These are phyloP conservation scores for Cryptococcus sp. DNA, from an alignment of 1,284 basidiomycete genomes.

Conservation along the genomic window DNA sequence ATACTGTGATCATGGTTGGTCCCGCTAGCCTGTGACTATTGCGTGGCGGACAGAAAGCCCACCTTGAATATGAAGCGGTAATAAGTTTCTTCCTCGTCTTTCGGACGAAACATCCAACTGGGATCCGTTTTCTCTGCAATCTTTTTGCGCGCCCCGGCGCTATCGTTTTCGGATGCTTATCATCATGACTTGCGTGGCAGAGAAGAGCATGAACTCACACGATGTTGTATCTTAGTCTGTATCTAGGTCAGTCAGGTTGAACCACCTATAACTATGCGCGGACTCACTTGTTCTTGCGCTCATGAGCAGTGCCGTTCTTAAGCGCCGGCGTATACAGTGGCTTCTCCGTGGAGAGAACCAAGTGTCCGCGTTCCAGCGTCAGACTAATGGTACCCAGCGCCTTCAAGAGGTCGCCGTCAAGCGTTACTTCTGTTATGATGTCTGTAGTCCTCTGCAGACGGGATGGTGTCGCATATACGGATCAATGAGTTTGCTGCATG, in stretches of 20 bases:
- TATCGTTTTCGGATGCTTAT: not conserved
- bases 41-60: not conserved
- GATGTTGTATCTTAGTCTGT: not conserved
- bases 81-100: not conserved
- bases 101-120: not conserved
- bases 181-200: not conserved
- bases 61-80: not conserved
- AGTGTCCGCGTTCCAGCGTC: not conserved
- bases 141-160: not conserved
- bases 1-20: not conserved
- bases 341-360: not conserved
- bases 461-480: not conserved
- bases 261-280: not conserved
- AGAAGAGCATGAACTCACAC: not conserved
- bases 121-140: not conserved
- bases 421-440: not conserved
- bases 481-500: not conserved
- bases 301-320: not conserved
- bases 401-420: not conserved
- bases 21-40: not conserved
- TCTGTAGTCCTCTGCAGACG: not conserved
- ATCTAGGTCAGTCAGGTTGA: not conserved
- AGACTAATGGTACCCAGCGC: not conserved
- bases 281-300: not conserved
- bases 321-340: not conserved